Conservation (phyloP, 352 stramenopile genomes). For the Pythium grandisporangium region DNA sequence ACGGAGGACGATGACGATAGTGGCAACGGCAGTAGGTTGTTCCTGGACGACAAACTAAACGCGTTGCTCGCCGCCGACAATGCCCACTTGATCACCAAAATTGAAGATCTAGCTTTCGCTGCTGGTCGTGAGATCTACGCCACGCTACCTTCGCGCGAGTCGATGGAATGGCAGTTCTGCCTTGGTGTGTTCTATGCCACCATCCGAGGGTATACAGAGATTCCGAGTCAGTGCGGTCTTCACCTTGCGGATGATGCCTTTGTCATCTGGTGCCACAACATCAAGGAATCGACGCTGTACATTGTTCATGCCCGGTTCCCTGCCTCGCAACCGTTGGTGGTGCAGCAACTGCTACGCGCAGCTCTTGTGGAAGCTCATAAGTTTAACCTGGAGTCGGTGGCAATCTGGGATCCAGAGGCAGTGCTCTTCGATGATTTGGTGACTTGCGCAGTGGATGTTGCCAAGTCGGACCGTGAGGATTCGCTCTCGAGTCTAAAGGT, state of each 20-base stretch:
- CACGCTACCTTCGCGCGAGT: conserved; percentile 33
- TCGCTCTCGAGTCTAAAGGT: conserved; percentile 53
- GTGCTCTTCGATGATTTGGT: conserved; percentile 14
- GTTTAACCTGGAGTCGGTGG: conserved; percentile 4
- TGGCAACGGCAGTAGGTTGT: too few species aligned
- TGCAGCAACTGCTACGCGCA: conserved; percentile 14
- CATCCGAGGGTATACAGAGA: conserved; percentile 17
- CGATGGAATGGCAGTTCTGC: conserved; percentile 60
- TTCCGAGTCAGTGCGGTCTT: conserved; percentile 28
- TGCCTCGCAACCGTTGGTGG: conserved; percentile 4
- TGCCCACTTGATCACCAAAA: conserved; percentile 16
- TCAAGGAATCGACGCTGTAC: conserved; percentile 50
- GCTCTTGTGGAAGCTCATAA: conserved; percentile 1
- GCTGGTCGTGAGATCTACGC: conserved; percentile 28
- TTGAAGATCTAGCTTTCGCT: conserved; percentile 16
- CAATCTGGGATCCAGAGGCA: conserved; percentile 48
- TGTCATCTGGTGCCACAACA: conserved; percentile 54
- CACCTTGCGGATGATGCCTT: conserved; percentile 31
- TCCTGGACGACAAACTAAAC: conserved; percentile 27
- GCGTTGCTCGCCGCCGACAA: conserved; percentile 32
- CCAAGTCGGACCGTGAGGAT: conserved; percentile 24
- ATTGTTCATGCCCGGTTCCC: conserved; percentile 35
- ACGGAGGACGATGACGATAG: background rate
- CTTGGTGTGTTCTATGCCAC: conserved; percentile 41
- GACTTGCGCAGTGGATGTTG: conserved; percentile 16